These are phyloP conservation scores for Plasmodium coatneyi DNA, from an alignment of 169 alveolate species.

Conservation along the genomic window DNA sequence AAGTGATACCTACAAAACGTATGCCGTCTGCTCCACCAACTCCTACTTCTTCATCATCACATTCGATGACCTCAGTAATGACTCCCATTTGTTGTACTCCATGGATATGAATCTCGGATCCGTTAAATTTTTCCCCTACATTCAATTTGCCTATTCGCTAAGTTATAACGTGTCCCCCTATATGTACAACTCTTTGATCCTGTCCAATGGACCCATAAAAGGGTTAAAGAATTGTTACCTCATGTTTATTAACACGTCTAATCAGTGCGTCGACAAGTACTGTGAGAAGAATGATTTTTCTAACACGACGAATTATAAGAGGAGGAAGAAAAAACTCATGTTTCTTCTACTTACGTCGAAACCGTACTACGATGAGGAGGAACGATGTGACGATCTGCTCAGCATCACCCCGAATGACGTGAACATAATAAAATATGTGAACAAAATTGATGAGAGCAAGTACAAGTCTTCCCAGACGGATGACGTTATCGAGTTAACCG, in stretches of 20 bases:
- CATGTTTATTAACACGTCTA: slow-evolving; percentile 47
- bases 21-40: slow-evolving; percentile 60
- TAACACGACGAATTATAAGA: neutral
- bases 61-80: slow-evolving; percentile 58
- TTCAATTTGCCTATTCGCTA: slow-evolving; percentile 35
- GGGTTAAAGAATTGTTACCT: slow-evolving; percentile 61
- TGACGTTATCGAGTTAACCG: slow-evolving; percentile 52
- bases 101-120: neutral
- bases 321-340: slow-evolving; percentile 14
- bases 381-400: neutral
- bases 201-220: slow-evolving; percentile 55
- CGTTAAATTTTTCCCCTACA: slow-evolving; percentile 29
- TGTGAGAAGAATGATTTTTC: neutral
- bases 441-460: slow-evolving; percentile 16
- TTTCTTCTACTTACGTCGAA: slow-evolving; percentile 38
- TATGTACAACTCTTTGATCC: slow-evolving; percentile 4
- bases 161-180: slow-evolving; percentile 61
- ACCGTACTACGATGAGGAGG: slow-evolving; percentile 22
- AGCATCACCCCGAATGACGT: slow-evolving; percentile 33
- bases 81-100: slow-evolving; percentile 3
- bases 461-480: slow-evolving; percentile 6
- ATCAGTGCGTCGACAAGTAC: neutral
- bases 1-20: slow-evolving; percentile 19
- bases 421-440: slow-evolving; percentile 32
- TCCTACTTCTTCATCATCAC: slow-evolving; percentile 46